Percentiles rank a stretch among this genome's conserved stretches.
phyloP scores from a whole-genome alignment of 164 flowering plant genomes.

The Litsea cubeba region DNA sequence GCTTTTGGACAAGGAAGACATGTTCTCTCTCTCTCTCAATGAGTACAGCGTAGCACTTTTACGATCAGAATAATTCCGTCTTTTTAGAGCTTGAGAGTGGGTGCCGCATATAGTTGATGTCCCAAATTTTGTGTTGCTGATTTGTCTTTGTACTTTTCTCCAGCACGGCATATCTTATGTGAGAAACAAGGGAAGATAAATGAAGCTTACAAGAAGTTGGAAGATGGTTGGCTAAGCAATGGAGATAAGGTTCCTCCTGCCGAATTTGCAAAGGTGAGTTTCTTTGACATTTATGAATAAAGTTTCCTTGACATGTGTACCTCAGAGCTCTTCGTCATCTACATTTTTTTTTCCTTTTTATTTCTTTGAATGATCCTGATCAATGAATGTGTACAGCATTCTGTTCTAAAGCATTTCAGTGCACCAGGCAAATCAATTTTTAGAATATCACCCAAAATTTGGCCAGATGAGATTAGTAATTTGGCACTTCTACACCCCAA shows the following conservation, averaged over 20 bases:
- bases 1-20: not conserved
- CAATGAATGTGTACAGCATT: too few relatives aligned
- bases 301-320: not conserved
- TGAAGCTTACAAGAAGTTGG: constrained; percentile 94
- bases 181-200: constrained; percentile 99
- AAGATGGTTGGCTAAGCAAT: constrained; percentile 91
- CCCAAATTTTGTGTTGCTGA: not conserved
- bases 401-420: too few relatives aligned
- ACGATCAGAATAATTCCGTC: not conserved
- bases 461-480: too few relatives aligned
- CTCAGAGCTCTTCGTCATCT: not conserved
- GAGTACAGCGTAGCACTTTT: not conserved
- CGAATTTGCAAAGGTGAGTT: constrained; percentile 89
- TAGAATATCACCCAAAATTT: too few relatives aligned
- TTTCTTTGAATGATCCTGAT: too few relatives aligned
- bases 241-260: constrained; percentile 99
- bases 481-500: too few relatives aligned
- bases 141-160: constrained; percentile 7
- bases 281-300: not conserved
- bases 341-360: too few relatives aligned
- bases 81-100: too few relatives aligned
- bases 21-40: not conserved
- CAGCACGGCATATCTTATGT: constrained; percentile 92
- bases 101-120: not conserved
- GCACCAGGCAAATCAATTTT: too few relatives aligned